Evolutionary conservation across 1,139 yeast species (phyloP).

Genomic region (Candida mesenterica): DNA sequence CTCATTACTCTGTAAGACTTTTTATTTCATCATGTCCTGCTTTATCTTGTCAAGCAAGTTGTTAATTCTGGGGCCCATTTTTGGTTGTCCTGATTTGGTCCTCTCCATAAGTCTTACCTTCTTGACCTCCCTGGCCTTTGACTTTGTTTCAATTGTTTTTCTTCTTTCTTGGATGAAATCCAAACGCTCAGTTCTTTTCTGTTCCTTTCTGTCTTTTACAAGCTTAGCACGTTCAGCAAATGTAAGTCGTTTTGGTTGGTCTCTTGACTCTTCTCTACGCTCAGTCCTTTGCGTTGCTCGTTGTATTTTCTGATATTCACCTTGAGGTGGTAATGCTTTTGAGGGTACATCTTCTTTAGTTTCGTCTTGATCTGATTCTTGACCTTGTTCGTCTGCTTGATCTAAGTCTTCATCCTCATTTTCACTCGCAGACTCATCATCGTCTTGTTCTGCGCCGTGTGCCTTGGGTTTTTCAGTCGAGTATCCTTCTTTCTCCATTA

Average conservation of each 20-base stretch:
- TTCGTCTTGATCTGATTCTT: slow-evolving; percentile 24
- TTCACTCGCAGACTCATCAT: slow-evolving; percentile 5
- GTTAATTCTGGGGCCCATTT: slow-evolving; percentile 87
- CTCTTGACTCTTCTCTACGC: slow-evolving; percentile 4
- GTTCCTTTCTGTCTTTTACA: slow-evolving; percentile 28
- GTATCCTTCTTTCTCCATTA: slow-evolving; percentile 74
- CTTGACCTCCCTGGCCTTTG: slow-evolving; percentile 38
- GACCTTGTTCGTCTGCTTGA: too few species aligned
- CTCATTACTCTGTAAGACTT: too few species aligned
- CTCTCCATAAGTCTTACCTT: slow-evolving; percentile 54
- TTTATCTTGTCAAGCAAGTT: slow-evolving; percentile 75
- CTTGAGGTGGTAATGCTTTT: slow-evolving; percentile 4
- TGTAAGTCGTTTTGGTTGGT: slow-evolving; percentile 17
- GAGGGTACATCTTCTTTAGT: slow-evolving; percentile 21
- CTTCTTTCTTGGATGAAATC: slow-evolving; percentile 19
- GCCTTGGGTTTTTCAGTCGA: slow-evolving; percentile 7
- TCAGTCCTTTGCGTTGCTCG: slow-evolving; percentile 5
- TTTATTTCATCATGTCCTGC: slow-evolving; percentile 3
- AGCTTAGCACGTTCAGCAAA: slow-evolving; percentile 50
- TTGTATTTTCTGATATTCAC: slow-evolving; percentile 1
- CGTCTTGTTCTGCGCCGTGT: slow-evolving; percentile 7
- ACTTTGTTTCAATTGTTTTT: slow-evolving; percentile 15
- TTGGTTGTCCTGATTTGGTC: slow-evolving; percentile 80
- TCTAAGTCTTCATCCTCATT: slow-evolving; percentile 4
- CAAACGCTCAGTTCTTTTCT: slow-evolving; percentile 28